Percentiles rank a stretch among this genome's conserved stretches.
phyloP scores from a whole-genome alignment of 2,329 filamentous ascomycete genomes.

The Clonostachys rosea region DNA sequence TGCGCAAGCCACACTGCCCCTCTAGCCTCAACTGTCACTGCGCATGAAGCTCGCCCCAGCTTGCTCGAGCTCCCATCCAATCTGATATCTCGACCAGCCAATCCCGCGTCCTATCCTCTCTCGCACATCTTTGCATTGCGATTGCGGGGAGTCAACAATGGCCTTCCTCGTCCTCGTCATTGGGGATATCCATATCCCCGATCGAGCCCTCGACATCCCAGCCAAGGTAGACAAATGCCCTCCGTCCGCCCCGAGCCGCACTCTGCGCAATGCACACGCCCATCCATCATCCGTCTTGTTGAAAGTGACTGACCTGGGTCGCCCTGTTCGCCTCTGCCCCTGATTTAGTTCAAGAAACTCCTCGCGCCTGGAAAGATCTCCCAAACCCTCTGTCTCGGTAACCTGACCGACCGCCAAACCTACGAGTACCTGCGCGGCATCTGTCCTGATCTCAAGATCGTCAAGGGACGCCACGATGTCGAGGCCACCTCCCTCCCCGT shows the following conservation, averaged over 20 bases:
- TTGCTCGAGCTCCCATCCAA: too few relatives aligned
- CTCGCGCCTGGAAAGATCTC: constrained; percentile 79
- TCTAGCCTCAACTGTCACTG: too few relatives aligned
- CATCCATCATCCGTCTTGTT: neutral
- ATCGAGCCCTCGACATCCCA: constrained; percentile 86
- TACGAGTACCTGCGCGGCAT: constrained; percentile 77
- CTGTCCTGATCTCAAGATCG: constrained; percentile 67
- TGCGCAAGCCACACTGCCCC: too few relatives aligned
- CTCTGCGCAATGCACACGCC: neutral
- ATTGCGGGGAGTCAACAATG: constrained; percentile 46
- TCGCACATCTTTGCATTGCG: neutral
- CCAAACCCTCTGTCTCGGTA: constrained; percentile 75
- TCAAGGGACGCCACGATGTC: constrained; percentile 63
- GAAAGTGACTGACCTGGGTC: neutral
- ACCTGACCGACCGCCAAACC: constrained; percentile 73
- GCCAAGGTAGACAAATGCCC: constrained; percentile 60
- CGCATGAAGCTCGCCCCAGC: too few relatives aligned
- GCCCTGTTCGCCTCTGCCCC: neutral
- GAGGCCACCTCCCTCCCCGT: constrained; percentile 62
- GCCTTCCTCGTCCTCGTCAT: constrained; percentile 89
- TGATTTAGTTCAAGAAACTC: constrained; percentile 72
- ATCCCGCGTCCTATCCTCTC: neutral
- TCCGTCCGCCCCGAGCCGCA: too few relatives aligned
- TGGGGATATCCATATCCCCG: constrained; percentile 90
- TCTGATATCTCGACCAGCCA: too few relatives aligned